Conservation (phyloP, 2,329 filamentous ascomycete species). For the Talaromyces funiculosus region DNA sequence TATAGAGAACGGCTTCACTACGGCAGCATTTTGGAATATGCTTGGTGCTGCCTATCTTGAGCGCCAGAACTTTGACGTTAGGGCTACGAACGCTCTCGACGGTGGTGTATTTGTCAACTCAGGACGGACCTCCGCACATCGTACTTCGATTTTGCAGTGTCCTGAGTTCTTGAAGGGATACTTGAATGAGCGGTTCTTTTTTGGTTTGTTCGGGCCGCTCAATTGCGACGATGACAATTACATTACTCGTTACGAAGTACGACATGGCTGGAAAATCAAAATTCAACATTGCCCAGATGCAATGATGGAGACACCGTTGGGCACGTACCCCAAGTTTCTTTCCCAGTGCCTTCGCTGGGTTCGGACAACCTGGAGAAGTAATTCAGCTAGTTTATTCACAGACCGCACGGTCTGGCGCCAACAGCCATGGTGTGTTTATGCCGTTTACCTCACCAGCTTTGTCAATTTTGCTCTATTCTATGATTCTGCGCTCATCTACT, state of each 20-base stretch:
- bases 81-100: conserved; percentile 52
- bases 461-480: conserved; percentile 53
- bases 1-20: conserved; percentile 18
- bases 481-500: conserved; percentile 42
- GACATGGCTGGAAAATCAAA: conserved; percentile 48
- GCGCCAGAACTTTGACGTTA: conserved; percentile 58
- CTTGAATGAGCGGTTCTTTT: conserved; percentile 48
- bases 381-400: conserved; percentile 44
- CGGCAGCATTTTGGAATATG: conserved; percentile 45
- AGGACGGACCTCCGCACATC: conserved; percentile 50
- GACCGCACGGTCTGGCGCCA: conserved; percentile 35
- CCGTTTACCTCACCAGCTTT: conserved; percentile 51
- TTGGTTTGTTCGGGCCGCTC: conserved; percentile 41
- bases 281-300: conserved; percentile 50
- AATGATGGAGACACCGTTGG: conserved; percentile 50
- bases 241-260: conserved; percentile 49
- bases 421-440: conserved; percentile 51
- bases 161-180: conserved; percentile 42
- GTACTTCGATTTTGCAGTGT: conserved; percentile 47
- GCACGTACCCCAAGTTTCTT: conserved; percentile 46
- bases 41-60: conserved; percentile 56
- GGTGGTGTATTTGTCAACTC: conserved; percentile 56
- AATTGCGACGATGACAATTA: conserved; percentile 58
- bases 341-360: conserved; percentile 54
- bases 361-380: conserved; percentile 55